Percentiles rank a stretch among this genome's conserved stretches.
Evolutionary conservation across 2,329 filamentous ascomycete genomes (phyloP).

Genomic region (Colletotrichum simmondsii): DNA sequence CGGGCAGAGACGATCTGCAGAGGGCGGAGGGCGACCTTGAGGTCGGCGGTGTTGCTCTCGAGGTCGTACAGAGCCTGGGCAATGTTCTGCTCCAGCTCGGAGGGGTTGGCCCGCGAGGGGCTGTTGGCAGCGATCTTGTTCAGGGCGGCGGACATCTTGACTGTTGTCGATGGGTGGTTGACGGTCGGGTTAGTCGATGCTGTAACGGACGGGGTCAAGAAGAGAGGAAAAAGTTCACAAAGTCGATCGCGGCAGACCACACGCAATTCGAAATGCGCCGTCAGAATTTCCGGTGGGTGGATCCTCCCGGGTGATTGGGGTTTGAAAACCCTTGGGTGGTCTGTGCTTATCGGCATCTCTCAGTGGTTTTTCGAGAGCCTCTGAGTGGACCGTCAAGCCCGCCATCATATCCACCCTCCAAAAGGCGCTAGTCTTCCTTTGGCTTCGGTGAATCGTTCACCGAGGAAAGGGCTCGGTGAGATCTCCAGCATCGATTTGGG

Average conservation of each 20-base stretch:
- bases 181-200: constrained; percentile 32
- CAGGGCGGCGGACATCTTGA: constrained; percentile 77
- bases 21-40: constrained; percentile 95
- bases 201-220: constrained; percentile 29
- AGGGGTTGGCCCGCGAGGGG: constrained; percentile 94
- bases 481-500: background rate
- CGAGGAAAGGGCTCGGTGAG: background rate
- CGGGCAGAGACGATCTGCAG: constrained; percentile 99
- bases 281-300: constrained; percentile 2
- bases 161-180: constrained; percentile 45
- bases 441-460: background rate
- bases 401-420: fast-evolving
- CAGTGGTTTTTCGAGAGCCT: background rate
- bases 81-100: constrained; percentile 97
- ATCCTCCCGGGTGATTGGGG: constrained; percentile 35
- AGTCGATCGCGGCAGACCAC: background rate
- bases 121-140: constrained; percentile 99
- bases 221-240: background rate
- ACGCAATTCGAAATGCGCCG: background rate
- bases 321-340: constrained; percentile 36
- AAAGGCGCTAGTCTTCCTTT: background rate
- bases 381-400: background rate
- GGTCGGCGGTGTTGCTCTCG: constrained; percentile 98
- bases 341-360: background rate
- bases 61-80: constrained; percentile 98